phyloP scores from a whole-genome alignment of 2,329 filamentous ascomycete genomes.

The Pseudogymnoascus sp. region DNA sequence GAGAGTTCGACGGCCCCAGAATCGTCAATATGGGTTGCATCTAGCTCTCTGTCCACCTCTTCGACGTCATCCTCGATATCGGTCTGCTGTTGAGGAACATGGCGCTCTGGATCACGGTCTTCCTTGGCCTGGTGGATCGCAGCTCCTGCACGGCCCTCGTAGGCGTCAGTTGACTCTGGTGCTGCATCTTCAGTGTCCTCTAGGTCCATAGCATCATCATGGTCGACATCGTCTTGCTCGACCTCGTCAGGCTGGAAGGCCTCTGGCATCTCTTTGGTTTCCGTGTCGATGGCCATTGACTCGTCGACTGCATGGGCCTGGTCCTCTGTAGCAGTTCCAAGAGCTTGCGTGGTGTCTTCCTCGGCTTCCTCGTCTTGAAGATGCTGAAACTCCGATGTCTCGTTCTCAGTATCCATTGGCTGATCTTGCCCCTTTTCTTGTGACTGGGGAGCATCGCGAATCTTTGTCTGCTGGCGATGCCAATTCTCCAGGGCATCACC shows the following conservation, averaged over 20 bases:
- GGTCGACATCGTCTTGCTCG: conserved; percentile 40
- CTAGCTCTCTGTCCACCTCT: conserved; percentile 50
- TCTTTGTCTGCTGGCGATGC: conserved; percentile 83
- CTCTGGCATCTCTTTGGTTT: conserved; percentile 52
- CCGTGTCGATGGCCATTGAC: conserved; percentile 74
- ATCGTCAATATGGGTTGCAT: conserved; percentile 58
- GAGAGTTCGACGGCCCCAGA: conserved; percentile 16
- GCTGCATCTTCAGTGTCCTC: conserved; percentile 34
- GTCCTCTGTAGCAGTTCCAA: conserved; percentile 82
- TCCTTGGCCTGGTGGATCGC: conserved; percentile 41
- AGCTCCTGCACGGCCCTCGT: conserved; percentile 52
- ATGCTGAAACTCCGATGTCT: conserved; percentile 89
- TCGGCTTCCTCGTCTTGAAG: conserved; percentile 73
- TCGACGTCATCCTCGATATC: conserved; percentile 32
- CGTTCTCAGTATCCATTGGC: conserved; percentile 41
- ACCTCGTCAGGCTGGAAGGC: conserved; percentile 35
- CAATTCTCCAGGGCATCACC: conserved; percentile 88
- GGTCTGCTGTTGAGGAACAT: conserved; percentile 26
- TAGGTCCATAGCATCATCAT: conserved; percentile 36
- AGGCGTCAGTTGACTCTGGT: conserved; percentile 38
- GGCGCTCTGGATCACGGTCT: conserved; percentile 36
- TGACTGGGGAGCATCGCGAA: conserved; percentile 46
- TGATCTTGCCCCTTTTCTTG: conserved; percentile 32
- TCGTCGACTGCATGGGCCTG: conserved; percentile 81
- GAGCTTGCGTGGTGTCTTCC: conserved; percentile 74